Conservation (phyloP, 768 basidiomycete genomes). For the Hortiboletus flavorubellus region DNA sequence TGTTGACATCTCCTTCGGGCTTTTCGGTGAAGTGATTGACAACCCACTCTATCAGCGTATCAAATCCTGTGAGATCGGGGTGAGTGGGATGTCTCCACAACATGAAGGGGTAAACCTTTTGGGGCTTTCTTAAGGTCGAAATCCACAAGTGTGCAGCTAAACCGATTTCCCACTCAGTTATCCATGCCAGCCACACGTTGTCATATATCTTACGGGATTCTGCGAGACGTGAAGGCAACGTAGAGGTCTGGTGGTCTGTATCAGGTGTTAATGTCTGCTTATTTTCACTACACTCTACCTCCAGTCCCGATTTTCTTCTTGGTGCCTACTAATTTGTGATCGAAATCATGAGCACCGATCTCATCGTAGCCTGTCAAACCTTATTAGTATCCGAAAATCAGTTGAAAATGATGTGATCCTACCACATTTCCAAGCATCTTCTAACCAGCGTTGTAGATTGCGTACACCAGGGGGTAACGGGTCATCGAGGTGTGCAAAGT, state of each 20-base stretch:
- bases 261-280: neutral
- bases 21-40: slow-evolving; percentile 61
- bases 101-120: slow-evolving; percentile 37
- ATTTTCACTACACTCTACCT: slow-evolving; percentile 40
- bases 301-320: slow-evolving; percentile 79
- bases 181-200: neutral
- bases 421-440: slow-evolving; percentile 78
- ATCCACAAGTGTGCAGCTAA: slow-evolving; percentile 62
- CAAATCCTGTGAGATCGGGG: slow-evolving; percentile 34
- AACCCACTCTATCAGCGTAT: slow-evolving; percentile 66
- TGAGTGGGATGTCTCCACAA: neutral
- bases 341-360: slow-evolving; percentile 62
- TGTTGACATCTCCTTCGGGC: slow-evolving; percentile 41
- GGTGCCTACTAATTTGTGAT: slow-evolving; percentile 49
- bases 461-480: slow-evolving; percentile 63
- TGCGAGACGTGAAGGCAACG: slow-evolving; percentile 72
- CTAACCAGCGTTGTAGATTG: slow-evolving; percentile 75
- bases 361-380: slow-evolving; percentile 59
- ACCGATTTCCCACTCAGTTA: neutral
- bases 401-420: neutral
- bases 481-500: slow-evolving; percentile 57
- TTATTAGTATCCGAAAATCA: neutral
- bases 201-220: slow-evolving; percentile 66
- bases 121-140: slow-evolving; percentile 47
- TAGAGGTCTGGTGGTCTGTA: slow-evolving; percentile 53